Conservation (phyloP, 2,329 filamentous ascomycete genomes). For the Aspergillus udagawae region DNA sequence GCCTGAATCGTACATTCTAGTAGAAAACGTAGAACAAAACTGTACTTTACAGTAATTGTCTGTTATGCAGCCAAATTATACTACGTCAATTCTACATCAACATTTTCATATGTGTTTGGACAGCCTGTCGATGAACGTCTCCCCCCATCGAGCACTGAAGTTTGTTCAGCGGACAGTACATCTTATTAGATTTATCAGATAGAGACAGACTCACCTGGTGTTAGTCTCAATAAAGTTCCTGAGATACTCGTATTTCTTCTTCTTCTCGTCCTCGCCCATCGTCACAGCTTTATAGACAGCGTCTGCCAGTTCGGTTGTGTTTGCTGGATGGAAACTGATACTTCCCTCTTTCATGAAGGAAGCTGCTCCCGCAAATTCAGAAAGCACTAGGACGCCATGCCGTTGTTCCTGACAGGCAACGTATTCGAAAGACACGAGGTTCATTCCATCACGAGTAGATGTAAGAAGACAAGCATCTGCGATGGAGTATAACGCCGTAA, state of each 20-base stretch:
- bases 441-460: constrained; percentile 93
- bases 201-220: constrained; percentile 56
- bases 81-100: not conserved
- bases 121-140: constrained; percentile 25
- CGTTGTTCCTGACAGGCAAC: constrained; percentile 83
- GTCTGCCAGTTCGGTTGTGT: constrained; percentile 84
- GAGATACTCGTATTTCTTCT: constrained; percentile 76
- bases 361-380: constrained; percentile 91
- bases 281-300: constrained; percentile 82
- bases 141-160: constrained; percentile 30
- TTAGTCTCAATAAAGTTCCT: constrained; percentile 89
- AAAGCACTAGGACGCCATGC: constrained; percentile 87
- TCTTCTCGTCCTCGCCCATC: constrained; percentile 77
- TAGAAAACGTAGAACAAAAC: not conserved
- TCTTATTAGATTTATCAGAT: not conserved
- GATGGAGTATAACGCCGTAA: constrained; percentile 86
- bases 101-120: constrained; percentile 8
- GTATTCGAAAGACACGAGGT: constrained; percentile 94
- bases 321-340: constrained; percentile 91
- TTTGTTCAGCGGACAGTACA: not conserved
- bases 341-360: constrained; percentile 78
- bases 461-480: constrained; percentile 85
- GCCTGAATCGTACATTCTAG: not conserved
- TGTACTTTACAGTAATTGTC: not conserved
- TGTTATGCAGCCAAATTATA: not conserved